Evolutionary conservation across 495 filamentous ascomycete species (phyloP).

Genomic region (Entonaema liquescens): DNA sequence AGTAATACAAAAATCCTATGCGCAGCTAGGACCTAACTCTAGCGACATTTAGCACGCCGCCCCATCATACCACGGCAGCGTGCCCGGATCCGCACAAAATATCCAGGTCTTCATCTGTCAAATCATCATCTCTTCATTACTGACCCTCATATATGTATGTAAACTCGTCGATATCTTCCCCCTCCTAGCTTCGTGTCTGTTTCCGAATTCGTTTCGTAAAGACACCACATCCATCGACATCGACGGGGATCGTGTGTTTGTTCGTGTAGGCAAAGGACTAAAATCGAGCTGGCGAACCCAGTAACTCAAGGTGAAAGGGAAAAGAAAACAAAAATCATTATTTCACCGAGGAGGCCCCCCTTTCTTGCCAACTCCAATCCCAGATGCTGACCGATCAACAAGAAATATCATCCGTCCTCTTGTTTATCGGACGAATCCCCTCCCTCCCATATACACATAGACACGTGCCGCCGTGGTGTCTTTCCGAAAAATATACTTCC

Average conservation of each 20-base stretch:
- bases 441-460: slow-evolving; percentile 39
- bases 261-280: neutral
- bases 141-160: slow-evolving; percentile 17
- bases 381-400: slow-evolving; percentile 36
- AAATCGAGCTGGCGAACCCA: neutral
- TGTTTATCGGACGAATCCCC: slow-evolving; percentile 8
- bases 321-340: slow-evolving; percentile 33
- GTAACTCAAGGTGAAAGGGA: neutral
- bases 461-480: slow-evolving; percentile 4
- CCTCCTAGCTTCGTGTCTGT: slow-evolving; percentile 9
- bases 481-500: neutral
- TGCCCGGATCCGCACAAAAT: slow-evolving; percentile 1
- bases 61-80: neutral
- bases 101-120: slow-evolving; percentile 20
- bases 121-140: slow-evolving; percentile 31
- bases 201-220: slow-evolving; percentile 2
- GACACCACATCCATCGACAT: neutral
- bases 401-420: slow-evolving; percentile 32
- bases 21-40: slow-evolving; percentile 10
- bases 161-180: slow-evolving; percentile 11
- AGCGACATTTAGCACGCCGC: neutral
- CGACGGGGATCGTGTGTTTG: neutral
- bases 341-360: slow-evolving; percentile 23
- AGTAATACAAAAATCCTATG: slow-evolving; percentile 35
- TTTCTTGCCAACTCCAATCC: slow-evolving; percentile 36